Evolutionary conservation across 1,284 basidiomycete species (phyloP), one percentile per base, ranked within the genome.

Genomic region (Ceratobasidium papillatum): DNA sequence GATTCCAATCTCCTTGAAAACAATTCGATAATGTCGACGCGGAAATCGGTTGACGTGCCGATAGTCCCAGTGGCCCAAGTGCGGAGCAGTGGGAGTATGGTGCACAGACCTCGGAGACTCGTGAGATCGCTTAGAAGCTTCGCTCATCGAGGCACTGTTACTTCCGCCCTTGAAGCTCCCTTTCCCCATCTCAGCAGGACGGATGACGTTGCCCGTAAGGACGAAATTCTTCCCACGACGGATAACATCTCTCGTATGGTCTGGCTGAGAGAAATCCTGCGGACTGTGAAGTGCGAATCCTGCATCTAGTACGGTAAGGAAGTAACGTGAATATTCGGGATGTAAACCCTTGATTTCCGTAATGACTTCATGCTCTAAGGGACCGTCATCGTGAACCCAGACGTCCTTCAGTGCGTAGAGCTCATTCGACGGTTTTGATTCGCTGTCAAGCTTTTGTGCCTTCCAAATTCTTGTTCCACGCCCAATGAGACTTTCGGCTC

Each of bases 1-100:
- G 45, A 17, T 59, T 4, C 73, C 73, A 14, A 65, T 41, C 36
- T 75, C 74, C 56, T 75, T 27, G 27, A 61, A 69, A 7, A 69
- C 74, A n/a, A 71, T 69, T 36, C 65, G 74, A 36, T 71, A 69
- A 19, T 69, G 74, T 11, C 38, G 9, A 12, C 54, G 54, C 19
- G 52, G 36, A 45, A 22, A 27, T 14, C 9, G 14, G 11, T 65
- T 49, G 1, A 34, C 14, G 22, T 43, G 3, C 66, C 19, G 7
- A 69, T 32, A 11, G 38, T 59, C 32, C 51, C 38, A 27, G 27
- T 27, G 34, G n/a, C 27, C 63, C 2, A 3, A n/a, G 9, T 32
- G 51, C 22, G 52, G 11, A 1, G 27, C 11, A 32, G 22, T 30
- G 17, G 30, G 2, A 30, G 12, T 34, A 25, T 11, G 5, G 11